A percentile compares a stretch with the other conserved stretches of the same genome.
Conservation (phyloP, 306 rosid genomes). For the Cicer yamashitae region DNA sequence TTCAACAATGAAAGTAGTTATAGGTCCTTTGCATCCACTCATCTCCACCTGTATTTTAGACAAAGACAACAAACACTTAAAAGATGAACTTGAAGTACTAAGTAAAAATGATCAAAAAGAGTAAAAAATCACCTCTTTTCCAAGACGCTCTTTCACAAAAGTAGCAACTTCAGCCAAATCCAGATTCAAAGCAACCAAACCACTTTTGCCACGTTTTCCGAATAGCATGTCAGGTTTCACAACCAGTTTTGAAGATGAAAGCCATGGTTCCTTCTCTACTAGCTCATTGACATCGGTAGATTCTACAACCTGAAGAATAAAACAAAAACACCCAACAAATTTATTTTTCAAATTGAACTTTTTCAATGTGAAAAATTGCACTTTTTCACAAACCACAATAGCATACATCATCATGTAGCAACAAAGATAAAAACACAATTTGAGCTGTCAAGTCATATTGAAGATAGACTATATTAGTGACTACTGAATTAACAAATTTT, state of each 20-base stretch:
- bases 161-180: slow-evolving; percentile 79
- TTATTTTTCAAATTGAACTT: slow-evolving; percentile 27
- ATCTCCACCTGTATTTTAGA: slow-evolving; percentile 67
- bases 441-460: slow-evolving; percentile 31
- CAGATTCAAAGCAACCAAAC: slow-evolving; percentile 87
- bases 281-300: slow-evolving; percentile 80
- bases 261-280: slow-evolving; percentile 87
- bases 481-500: neutral
- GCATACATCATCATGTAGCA: slow-evolving; percentile 18
- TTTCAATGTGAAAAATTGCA: neutral
- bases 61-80: slow-evolving; percentile 33
- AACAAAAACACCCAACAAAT: slow-evolving; percentile 30
- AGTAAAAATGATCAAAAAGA: neutral
- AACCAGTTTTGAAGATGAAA: slow-evolving; percentile 81
- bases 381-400: slow-evolving; percentile 5
- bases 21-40: slow-evolving; percentile 94
- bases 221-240: slow-evolving; percentile 99
- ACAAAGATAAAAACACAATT: slow-evolving; percentile 27
- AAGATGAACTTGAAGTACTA: neutral
- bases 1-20: slow-evolving; percentile 92
- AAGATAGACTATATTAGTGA: neutral
- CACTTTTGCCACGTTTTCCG: slow-evolving; percentile 99
- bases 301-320: slow-evolving; percentile 63
- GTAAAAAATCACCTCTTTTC: slow-evolving; percentile 70
- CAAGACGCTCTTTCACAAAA: slow-evolving; percentile 86